Evolutionary conservation across 1,284 basidiomycete species (phyloP), one percentile per base, ranked within the genome.

Genomic region (Kalmanozyma brasiliensis): DNA sequence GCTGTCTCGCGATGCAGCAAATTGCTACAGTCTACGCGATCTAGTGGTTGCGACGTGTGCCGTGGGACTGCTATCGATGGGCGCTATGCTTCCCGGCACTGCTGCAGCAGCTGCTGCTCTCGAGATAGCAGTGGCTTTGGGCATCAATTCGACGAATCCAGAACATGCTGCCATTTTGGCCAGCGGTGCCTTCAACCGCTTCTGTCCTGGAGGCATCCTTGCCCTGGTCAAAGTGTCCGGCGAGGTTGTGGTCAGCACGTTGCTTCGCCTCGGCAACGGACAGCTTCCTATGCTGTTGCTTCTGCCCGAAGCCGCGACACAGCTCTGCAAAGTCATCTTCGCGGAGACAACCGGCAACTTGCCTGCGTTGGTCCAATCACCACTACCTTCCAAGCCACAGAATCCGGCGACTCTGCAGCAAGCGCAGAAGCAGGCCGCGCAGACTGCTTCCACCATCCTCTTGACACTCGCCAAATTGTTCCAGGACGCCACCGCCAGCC

Each of bases 391-490:
- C 2, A 58, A 52, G 36, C 30, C 40, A 5, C 45, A 53, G n/a
- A 60, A 45, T 17, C n/a, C 45, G 14, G 55, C 55, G 2, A 52
- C 37, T 3, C 48, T 70, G 37, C 63, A 73, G 52, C 68, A 77
- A 80, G 45, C 84, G 83, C 61, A 59, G 42, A 80, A 55, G 42
- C 78, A 64, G 59, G 62, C 77, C 9, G 53, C 71, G 52, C 83
- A 84, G 70, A 85, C 86, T 60, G 85, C 86, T 30, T 85, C 86
- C 47, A 87, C 86, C 14, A 84, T 87, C 44, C 77, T 89, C 17
- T 83, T 88, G 35, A 86, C 86, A 7, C 83, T 88, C 14, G 87
- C 88, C 16, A 88, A 87, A 75, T 81, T 85, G 20, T 84, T 87
- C 35, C 88, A 88, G 73, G 85, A 86, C 53, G 80, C 80, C 2